Conservation (phyloP, 2,329 filamentous ascomycete species). For the Exophiala oligosperma region DNA sequence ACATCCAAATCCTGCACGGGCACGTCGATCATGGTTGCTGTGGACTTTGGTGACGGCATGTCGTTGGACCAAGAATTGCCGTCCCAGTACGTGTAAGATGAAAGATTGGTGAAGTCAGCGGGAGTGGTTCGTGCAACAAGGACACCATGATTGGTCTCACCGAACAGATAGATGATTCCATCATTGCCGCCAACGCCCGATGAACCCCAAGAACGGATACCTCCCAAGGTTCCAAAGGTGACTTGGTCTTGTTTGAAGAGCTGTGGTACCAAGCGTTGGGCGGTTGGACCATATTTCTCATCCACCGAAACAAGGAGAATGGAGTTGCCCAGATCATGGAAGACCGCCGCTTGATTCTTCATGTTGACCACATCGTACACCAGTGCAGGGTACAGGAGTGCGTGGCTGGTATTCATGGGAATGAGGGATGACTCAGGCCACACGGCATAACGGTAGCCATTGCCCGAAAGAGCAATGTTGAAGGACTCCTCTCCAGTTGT, state of each 20-base stretch:
- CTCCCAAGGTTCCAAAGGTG: slow-evolving; percentile 33
- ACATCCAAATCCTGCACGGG: slow-evolving; percentile 34
- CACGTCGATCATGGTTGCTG: slow-evolving; percentile 30
- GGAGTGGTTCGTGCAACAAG: slow-evolving; percentile 29
- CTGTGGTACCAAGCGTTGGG: slow-evolving; percentile 31
- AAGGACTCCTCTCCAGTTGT: slow-evolving; percentile 35
- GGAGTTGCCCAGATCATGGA: slow-evolving; percentile 33
- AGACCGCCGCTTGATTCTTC: slow-evolving; percentile 29
- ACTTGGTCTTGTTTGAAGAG: slow-evolving; percentile 32
- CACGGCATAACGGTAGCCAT: slow-evolving; percentile 35
- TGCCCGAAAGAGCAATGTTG: slow-evolving; percentile 34
- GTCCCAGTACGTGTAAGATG: slow-evolving; percentile 33
- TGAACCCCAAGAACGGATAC: slow-evolving; percentile 33
- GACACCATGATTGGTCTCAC: slow-evolving; percentile 30
- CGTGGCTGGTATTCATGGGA: slow-evolving; percentile 31
- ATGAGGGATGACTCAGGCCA: slow-evolving; percentile 37
- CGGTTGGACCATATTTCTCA: slow-evolving; percentile 31
- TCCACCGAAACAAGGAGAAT: slow-evolving; percentile 31
- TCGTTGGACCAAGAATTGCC: slow-evolving; percentile 29
- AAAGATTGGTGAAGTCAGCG: slow-evolving; percentile 22
- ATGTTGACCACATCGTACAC: slow-evolving; percentile 35
- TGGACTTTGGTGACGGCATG: slow-evolving; percentile 26
- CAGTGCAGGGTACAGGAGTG: slow-evolving; percentile 34
- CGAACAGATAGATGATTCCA: slow-evolving; percentile 35
- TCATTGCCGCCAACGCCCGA: slow-evolving; percentile 32